Conservation (phyloP, 495 filamentous ascomycete species). For the Xylaria castorea region DNA sequence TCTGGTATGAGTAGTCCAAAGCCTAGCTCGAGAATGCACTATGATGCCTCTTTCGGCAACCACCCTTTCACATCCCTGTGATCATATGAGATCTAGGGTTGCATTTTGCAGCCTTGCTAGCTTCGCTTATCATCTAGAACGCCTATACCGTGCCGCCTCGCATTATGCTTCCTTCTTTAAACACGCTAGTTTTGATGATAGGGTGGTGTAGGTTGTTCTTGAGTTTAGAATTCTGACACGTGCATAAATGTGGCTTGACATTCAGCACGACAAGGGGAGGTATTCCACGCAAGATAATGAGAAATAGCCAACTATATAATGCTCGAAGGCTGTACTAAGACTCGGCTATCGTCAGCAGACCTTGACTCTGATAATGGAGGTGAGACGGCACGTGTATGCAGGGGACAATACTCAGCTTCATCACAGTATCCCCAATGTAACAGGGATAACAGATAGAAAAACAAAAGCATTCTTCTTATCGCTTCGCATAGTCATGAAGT, state of each 20-base stretch:
- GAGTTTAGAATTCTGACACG: slow-evolving; percentile 18
- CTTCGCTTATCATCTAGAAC: not conserved
- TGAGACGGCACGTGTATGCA: not conserved
- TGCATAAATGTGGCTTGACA: slow-evolving; percentile 22
- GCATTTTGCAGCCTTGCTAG: slow-evolving; percentile 14
- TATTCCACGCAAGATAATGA: not conserved
- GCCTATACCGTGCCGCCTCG: slow-evolving; percentile 4
- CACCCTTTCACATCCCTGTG: not conserved
- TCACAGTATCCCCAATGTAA: not conserved
- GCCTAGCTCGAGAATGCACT: not conserved
- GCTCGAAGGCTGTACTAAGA: not conserved
- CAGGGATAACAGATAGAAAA: not conserved
- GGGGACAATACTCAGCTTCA: not conserved
- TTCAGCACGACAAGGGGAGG: not conserved
- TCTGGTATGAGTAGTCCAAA: not conserved
- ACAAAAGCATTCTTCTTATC: not conserved
- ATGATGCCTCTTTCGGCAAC: not conserved
- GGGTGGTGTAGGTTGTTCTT: not conserved
- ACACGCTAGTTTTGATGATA: not conserved
- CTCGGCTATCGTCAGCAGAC: slow-evolving; percentile 1
- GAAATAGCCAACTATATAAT: too few species aligned
- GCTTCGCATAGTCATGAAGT: not conserved
- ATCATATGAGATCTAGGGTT: slow-evolving; percentile 11
- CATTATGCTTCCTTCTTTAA: not conserved
- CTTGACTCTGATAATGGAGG: not conserved